phyloP scores from a whole-genome alignment of 2,329 filamentous ascomycete species.

The Thelonectria rubi region DNA sequence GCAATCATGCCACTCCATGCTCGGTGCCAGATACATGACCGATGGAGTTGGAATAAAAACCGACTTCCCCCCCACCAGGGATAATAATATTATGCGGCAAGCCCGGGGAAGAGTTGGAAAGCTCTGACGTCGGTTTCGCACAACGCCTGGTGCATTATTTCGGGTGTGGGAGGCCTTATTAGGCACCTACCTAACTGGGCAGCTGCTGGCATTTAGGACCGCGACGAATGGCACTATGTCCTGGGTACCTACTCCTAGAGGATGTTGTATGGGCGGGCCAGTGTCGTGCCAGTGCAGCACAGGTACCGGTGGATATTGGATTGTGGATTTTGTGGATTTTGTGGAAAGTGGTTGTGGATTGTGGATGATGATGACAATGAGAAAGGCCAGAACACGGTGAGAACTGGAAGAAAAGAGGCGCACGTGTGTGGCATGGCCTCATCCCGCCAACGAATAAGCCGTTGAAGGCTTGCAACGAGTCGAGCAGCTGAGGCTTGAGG shows the following conservation, averaged over 20 bases:
- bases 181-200: conserved; percentile 39
- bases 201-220: conserved; percentile 14
- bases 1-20: conserved; percentile 24
- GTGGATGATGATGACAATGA: conserved; percentile 30
- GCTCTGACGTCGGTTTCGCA: conserved; percentile 29
- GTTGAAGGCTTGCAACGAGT: not conserved
- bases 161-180: conserved; percentile 33
- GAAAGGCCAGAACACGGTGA: not conserved
- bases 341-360: conserved; percentile 34
- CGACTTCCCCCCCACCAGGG: conserved; percentile 24
- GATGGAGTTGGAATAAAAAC: conserved; percentile 23
- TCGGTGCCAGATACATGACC: conserved; percentile 11
- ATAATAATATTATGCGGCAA: conserved; percentile 43
- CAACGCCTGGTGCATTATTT: conserved; percentile 31
- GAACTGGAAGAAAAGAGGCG: not conserved
- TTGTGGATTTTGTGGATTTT: conserved; percentile 31
- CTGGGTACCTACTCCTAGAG: conserved; percentile 24
- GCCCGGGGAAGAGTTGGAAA: conserved; percentile 23
- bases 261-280: conserved; percentile 22
- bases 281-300: conserved; percentile 18
- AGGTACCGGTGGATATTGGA: not conserved
- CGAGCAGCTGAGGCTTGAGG: conserved; percentile 1
- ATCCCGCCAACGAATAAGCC: not conserved
- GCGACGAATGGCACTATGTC: conserved; percentile 14
- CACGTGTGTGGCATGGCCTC: conserved; percentile 26